These are phyloP conservation scores for Diaporthe sp. DNA, from an alignment of 2,329 filamentous ascomycete genomes.

Conservation along the genomic window DNA sequence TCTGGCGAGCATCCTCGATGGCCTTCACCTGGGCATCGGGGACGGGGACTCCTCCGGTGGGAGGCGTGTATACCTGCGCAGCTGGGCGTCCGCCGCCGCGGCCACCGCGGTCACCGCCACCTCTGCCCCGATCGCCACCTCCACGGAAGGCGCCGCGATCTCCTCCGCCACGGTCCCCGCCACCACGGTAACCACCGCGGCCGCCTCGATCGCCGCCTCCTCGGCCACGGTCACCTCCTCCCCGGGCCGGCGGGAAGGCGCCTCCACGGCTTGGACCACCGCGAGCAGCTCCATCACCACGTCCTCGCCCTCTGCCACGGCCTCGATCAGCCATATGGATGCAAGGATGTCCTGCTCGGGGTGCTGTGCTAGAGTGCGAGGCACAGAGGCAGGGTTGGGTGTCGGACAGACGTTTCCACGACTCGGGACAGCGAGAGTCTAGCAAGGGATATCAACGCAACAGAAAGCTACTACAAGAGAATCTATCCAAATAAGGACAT, in stretches of 20 bases:
- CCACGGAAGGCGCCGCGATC: conserved; percentile 16
- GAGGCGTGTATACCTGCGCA: conserved; percentile 26
- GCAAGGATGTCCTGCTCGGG: background rate
- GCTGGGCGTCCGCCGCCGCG: conserved; percentile 32
- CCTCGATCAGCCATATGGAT: conserved; percentile 16
- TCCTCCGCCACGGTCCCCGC: conserved; percentile 14
- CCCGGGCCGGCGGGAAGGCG: conserved; percentile 6
- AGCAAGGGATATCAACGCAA: conserved; percentile 1
- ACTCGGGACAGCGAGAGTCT: background rate
- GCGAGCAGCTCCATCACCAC: conserved; percentile 1
- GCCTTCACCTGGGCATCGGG: conserved; percentile 23
- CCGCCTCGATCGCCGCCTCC: conserved; percentile 17
- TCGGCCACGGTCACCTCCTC: conserved; percentile 18
- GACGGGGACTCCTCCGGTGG: conserved; percentile 1
- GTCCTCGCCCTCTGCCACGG: conserved; percentile 12
- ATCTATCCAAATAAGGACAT: background rate
- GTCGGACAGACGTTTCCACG: background rate
- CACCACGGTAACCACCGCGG: conserved; percentile 33
- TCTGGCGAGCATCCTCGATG: conserved; percentile 39
- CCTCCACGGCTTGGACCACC: conserved; percentile 16
- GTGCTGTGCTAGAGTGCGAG: background rate
- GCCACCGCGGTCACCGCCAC: conserved; percentile 31
- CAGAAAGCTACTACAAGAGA: background rate
- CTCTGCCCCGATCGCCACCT: conserved; percentile 8
- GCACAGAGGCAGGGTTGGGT: background rate